Conservation (phyloP, 441 rosid species). For the Pelargonium citronellum region DNA sequence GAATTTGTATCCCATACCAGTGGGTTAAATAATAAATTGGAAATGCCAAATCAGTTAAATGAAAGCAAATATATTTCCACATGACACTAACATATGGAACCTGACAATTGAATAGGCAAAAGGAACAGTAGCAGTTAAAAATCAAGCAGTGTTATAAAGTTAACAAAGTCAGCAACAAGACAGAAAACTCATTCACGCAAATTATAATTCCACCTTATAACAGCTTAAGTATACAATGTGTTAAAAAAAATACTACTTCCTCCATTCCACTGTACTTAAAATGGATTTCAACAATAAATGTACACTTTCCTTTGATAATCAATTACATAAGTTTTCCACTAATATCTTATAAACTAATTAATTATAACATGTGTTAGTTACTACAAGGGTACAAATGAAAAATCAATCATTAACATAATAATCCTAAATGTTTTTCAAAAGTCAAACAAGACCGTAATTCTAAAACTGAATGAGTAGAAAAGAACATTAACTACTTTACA, state of each 20-base stretch:
- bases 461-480: not conserved
- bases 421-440: no score
- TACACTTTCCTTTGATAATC: not conserved
- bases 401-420: not conserved
- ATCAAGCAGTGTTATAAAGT: not conserved
- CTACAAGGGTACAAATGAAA: slow-evolving; percentile 1
- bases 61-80: not conserved
- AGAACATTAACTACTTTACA: slow-evolving; percentile 9
- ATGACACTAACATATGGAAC: not conserved
- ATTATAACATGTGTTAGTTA: not conserved
- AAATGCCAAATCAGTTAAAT: slow-evolving; percentile 1
- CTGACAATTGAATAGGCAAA: not conserved
- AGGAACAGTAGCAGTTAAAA: not conserved
- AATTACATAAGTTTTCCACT: not conserved
- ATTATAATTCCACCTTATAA: not conserved
- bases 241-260: not conserved
- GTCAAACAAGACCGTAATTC: not conserved
- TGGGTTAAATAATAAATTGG: slow-evolving; percentile 1
- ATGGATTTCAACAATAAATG: not conserved
- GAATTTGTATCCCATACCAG: not conserved
- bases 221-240: not conserved
- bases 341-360: not conserved
- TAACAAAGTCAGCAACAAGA: no score
- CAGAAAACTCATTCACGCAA: no score
- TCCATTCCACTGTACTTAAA: not conserved